These are phyloP conservation scores for Gossypium rotundifolium DNA, from an alignment of 345 rosid genomes.

Conservation along the genomic window DNA sequence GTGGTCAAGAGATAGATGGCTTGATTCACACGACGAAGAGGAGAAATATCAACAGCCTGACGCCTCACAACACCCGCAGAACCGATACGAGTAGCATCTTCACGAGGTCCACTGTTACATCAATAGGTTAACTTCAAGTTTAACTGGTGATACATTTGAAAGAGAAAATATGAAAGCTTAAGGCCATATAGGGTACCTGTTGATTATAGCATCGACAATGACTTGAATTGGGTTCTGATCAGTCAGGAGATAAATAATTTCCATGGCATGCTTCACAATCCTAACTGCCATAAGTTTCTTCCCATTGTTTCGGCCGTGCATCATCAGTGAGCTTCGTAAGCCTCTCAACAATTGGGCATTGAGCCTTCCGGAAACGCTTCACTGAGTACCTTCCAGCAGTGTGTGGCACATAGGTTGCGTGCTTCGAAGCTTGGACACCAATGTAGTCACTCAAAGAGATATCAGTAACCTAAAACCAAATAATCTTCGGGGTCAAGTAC, in stretches of 20 bases:
- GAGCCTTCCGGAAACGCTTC: slow-evolving; percentile 93
- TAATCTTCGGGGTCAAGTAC: not conserved
- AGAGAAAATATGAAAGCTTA: not conserved
- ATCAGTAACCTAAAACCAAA: slow-evolving; percentile 47
- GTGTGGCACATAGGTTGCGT: slow-evolving; percentile 88
- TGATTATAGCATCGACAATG: slow-evolving; percentile 79
- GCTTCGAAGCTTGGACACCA: slow-evolving; percentile 64
- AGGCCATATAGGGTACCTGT: slow-evolving; percentile 44
- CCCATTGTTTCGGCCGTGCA: slow-evolving; percentile 75
- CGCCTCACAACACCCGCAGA: slow-evolving; percentile 99
- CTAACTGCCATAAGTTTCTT: slow-evolving; percentile 89
- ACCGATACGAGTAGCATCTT: slow-evolving; percentile 95
- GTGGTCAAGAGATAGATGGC: slow-evolving; percentile 82
- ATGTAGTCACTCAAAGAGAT: slow-evolving; percentile 69
- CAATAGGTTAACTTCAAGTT: not conserved
- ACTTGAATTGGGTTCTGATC: slow-evolving; percentile 89
- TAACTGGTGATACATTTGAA: not conserved
- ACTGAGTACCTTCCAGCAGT: slow-evolving; percentile 75
- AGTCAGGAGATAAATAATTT: slow-evolving; percentile 75
- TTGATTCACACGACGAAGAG: slow-evolving; percentile 83
- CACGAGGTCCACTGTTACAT: slow-evolving; percentile 75
- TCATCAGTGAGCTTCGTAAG: slow-evolving; percentile 92
- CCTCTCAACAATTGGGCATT: slow-evolving; percentile 93
- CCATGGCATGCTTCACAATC: slow-evolving; percentile 87
- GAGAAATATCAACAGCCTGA: slow-evolving; percentile 97